A percentile compares a stretch with the other conserved stretches of the same genome.
Evolutionary conservation across 1,284 basidiomycete species (phyloP).

Genomic region (Phylloporus gajari): DNA sequence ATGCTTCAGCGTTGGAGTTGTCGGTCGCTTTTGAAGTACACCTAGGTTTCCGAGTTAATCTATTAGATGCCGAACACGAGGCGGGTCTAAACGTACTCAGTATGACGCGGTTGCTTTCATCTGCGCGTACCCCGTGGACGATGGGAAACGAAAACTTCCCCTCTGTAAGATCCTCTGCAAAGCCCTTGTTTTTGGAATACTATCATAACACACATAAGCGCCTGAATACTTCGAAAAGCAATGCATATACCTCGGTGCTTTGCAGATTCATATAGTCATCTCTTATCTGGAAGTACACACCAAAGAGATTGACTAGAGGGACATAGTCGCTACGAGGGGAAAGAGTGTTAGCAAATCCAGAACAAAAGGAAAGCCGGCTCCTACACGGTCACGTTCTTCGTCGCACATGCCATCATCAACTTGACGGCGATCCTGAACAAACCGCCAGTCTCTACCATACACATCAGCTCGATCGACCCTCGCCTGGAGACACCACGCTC

Average conservation of each 20-base stretch:
- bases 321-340: slow-evolving; percentile 77
- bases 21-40: slow-evolving; percentile 87
- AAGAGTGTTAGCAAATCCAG: not conserved
- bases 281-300: slow-evolving; percentile 94
- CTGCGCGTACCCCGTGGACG: slow-evolving; percentile 86
- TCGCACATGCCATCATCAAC: slow-evolving; percentile 92
- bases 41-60: slow-evolving; percentile 58
- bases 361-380: slow-evolving; percentile 33
- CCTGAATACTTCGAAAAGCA: too few relatives aligned
- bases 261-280: slow-evolving; percentile 99
- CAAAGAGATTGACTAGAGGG: slow-evolving; percentile 93
- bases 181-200: slow-evolving; percentile 94
- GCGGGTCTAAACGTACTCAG: slow-evolving; percentile 69
- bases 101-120: slow-evolving; percentile 78
- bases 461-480: slow-evolving; percentile 17
- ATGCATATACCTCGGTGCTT: slow-evolving; percentile 80
- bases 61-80: not conserved
- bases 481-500: slow-evolving; percentile 41
- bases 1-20: slow-evolving; percentile 80
- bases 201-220: slow-evolving; percentile 45
- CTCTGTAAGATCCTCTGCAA: slow-evolving; percentile 93
- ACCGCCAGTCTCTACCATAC: slow-evolving; percentile 87
- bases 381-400: slow-evolving; percentile 70
- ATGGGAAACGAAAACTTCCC: slow-evolving; percentile 97
- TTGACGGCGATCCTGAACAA: slow-evolving; percentile 93